A percentile compares a stretch with the other conserved stretches of the same genome.
These are phyloP conservation scores for Lichtheimia ramosa DNA, from an alignment of 371 early-diverging fungal genomes.

Conservation along the genomic window DNA sequence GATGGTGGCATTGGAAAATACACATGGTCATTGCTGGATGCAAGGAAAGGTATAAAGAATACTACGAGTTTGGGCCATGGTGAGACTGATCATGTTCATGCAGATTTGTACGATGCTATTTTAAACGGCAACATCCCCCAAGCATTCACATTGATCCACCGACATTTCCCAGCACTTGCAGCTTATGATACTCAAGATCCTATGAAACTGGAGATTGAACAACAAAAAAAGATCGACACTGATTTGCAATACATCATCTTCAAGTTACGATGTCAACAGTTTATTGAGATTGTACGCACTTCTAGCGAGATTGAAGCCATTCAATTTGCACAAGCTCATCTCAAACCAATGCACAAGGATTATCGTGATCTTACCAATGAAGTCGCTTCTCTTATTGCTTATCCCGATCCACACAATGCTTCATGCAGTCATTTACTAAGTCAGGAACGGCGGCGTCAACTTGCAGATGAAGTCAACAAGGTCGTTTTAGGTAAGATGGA, in stretches of 20 bases:
- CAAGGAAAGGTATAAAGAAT: conserved; percentile 32
- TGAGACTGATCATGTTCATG: not conserved
- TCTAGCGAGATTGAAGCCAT: conserved; percentile 32
- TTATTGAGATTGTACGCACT: conserved; percentile 32
- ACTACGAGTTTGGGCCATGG: not conserved
- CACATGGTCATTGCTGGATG: conserved; percentile 36
- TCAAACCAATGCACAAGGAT: conserved; percentile 20
- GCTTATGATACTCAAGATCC: conserved; percentile 13
- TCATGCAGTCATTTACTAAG: conserved; percentile 27
- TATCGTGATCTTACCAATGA: conserved; percentile 28
- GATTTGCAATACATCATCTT: conserved; percentile 16
- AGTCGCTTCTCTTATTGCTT: conserved; percentile 42
- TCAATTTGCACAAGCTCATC: conserved; percentile 31
- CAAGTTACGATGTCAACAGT: conserved; percentile 41
- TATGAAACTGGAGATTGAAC: not conserved
- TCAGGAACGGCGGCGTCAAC: conserved; percentile 29
- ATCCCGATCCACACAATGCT: conserved; percentile 36
- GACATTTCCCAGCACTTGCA: conserved; percentile 29
- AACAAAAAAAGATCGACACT: not conserved
- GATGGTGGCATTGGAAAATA: conserved; percentile 6
- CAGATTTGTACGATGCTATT: conserved; percentile 34
- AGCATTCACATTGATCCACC: conserved; percentile 33
- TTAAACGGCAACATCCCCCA: conserved; percentile 25
- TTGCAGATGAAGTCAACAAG: conserved; percentile 36
- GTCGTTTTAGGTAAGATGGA: conserved; percentile 22